Evolutionary conservation across 495 filamentous ascomycete species (phyloP), one percentile per base, ranked within the genome.

Genomic region (Trichoderma reesei): DNA sequence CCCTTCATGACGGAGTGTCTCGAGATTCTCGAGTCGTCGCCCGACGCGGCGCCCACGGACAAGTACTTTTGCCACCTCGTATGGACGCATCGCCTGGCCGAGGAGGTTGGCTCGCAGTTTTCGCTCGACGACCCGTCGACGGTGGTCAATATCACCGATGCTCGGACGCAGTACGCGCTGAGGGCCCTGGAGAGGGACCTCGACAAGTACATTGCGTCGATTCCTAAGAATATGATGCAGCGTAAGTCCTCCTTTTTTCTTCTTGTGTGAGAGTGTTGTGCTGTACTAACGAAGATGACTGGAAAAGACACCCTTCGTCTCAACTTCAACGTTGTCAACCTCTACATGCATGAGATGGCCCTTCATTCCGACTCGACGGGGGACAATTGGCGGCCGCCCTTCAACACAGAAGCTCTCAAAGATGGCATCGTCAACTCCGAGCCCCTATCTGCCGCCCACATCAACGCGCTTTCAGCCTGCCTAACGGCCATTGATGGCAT

Each of bases 291-390:
- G 37, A 33, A 9, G 18, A 2, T 26, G 33, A 4, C 3, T 54
- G 6, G 9, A 31, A 20, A 59, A 88, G 84, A 79, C 60, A 78
- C 81, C 2, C 74, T 90, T 4, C 72, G 77, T 64, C 73, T 90
- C 51, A 79, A 79, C 59, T 86, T 86, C 65, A 77, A 88, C 66
- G 80, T 90, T 2, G 71, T 91, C 39, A 87, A 82, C 64, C 77
- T 96, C 3, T 96, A 93, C 68, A 84, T 96, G 66, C 90, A 98
- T 70, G 93, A 96, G 72, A 88, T 93, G 60, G 86, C 88, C 3
- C 83, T 96, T 69, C 87, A 93, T 61, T 78, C 85, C 26, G 89
- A 94, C 65, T 84, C 59, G 0, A 26, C 80, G 59, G 72, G 82
- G 5, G 86, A 89, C 5, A 85, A 89, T 62, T 82, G 83, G 65